These are phyloP conservation scores for Pichia membranifaciens DNA, from an alignment of 805 yeast species.

Conservation along the genomic window DNA sequence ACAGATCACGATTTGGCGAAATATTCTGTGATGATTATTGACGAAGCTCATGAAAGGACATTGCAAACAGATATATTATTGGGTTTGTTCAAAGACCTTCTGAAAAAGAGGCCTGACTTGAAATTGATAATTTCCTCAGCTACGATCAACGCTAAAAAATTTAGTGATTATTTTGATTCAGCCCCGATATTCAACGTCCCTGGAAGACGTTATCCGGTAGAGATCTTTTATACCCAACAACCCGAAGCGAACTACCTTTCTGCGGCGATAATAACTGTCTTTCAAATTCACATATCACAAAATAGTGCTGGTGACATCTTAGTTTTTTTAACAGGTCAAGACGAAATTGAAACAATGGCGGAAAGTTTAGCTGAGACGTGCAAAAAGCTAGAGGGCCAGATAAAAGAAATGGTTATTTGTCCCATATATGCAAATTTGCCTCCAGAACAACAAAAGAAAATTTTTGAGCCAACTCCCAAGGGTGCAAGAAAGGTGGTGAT, in stretches of 20 bases:
- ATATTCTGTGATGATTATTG: constrained; percentile 85
- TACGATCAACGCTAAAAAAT: constrained; percentile 84
- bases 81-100: constrained; percentile 71
- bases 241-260: constrained; percentile 90
- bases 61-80: constrained; percentile 80
- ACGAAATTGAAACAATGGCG: constrained; percentile 82
- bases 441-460: constrained; percentile 69
- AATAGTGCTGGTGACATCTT: constrained; percentile 66
- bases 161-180: constrained; percentile 70
- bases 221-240: constrained; percentile 70
- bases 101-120: constrained; percentile 58
- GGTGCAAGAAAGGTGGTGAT: constrained; percentile 78
- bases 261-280: constrained; percentile 82
- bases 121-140: constrained; percentile 85
- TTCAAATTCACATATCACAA: constrained; percentile 75
- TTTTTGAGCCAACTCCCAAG: constrained; percentile 83
- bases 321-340: constrained; percentile 93
- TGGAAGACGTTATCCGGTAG: constrained; percentile 91
- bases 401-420: constrained; percentile 60
- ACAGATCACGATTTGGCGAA: constrained; percentile 61
- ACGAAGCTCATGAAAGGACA: constrained; percentile 96
- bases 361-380: constrained; percentile 65
- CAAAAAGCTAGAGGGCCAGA: constrained; percentile 28
- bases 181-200: constrained; percentile 90
- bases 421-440: constrained; percentile 93